Evolutionary conservation across 2,329 filamentous ascomycete species (phyloP).

Genomic region (Verticillium longisporum): DNA sequence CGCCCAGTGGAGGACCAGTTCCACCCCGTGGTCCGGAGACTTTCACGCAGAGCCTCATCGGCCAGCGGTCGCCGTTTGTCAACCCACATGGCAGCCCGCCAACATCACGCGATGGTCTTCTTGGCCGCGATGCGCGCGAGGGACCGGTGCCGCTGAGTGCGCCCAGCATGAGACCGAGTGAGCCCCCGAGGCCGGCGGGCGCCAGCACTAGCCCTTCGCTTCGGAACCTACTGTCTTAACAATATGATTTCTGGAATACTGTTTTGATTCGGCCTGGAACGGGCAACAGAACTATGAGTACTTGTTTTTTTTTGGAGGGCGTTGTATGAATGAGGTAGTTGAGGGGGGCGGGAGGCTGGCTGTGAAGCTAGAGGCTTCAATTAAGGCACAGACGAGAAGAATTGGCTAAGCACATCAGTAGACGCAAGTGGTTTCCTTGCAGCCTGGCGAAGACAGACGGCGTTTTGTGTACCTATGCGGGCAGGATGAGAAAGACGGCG

Average conservation of each 20-base stretch:
- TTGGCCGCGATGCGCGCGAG: conserved; percentile 6
- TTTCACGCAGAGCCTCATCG: conserved; percentile 36
- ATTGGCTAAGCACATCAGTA: neutral
- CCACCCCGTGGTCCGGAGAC: conserved; percentile 35
- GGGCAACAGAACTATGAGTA: neutral
- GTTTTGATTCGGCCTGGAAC: neutral
- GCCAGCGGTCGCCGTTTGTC: conserved; percentile 33
- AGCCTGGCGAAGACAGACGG: neutral
- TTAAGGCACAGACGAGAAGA: neutral
- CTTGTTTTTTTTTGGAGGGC: neutral
- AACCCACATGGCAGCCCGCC: conserved; percentile 36
- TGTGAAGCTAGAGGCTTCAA: neutral
- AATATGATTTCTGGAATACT: neutral
- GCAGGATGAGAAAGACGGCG: neutral
- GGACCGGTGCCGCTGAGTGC: conserved; percentile 16
- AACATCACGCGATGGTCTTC: conserved; percentile 30
- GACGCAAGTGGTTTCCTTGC: neutral
- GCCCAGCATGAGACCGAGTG: conserved; percentile 13
- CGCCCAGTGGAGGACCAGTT: conserved; percentile 32
- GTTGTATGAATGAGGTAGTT: neutral
- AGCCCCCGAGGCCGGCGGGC: conserved; percentile 32
- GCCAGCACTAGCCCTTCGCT: conserved; percentile 73
- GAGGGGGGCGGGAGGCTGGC: neutral
- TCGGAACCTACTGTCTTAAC: conserved; percentile 63
- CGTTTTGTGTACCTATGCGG: neutral